phyloP scores from a whole-genome alignment of 225 moss, liverwort and hornwort genomes.

The Neckera pumila region DNA sequence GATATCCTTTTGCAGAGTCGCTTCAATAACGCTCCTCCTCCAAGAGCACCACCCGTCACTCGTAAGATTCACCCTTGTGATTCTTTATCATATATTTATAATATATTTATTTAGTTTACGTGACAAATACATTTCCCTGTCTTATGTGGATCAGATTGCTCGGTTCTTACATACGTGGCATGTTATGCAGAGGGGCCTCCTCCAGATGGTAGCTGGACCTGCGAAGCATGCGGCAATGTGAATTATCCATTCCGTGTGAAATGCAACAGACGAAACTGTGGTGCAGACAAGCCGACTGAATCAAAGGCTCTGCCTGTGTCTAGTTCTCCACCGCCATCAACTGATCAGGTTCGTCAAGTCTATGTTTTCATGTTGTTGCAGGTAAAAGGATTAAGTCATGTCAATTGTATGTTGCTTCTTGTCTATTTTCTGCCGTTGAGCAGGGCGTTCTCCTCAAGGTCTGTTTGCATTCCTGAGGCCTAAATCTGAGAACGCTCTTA shows the following conservation, averaged over 20 bases:
- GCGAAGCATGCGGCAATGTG: constrained; percentile 96
- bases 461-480: not conserved
- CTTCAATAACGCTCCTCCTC: constrained; percentile 69
- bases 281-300: constrained; percentile 97
- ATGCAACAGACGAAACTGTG: constrained; percentile 98
- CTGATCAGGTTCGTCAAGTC: constrained; percentile 90
- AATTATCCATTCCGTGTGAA: constrained; percentile 99
- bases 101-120: not conserved
- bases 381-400: constrained; percentile 14
- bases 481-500: not conserved
- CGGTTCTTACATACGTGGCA: not conserved
- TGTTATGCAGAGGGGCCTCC: constrained; percentile 84
- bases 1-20: constrained; percentile 26
- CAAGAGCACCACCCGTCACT: constrained; percentile 61
- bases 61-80: constrained; percentile 41
- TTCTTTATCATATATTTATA: not conserved
- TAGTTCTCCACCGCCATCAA: constrained; percentile 67
- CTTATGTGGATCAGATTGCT: not conserved
- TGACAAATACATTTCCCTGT: not conserved
- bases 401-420: constrained; percentile 1
- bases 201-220: constrained; percentile 99
- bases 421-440: not conserved
- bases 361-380: constrained; percentile 17
- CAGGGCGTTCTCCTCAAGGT: not conserved
- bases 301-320: constrained; percentile 64